Base-by-base conservation (phyloP, 352 stramenopile genomes). In the Pythium myriotylum region DNA sequence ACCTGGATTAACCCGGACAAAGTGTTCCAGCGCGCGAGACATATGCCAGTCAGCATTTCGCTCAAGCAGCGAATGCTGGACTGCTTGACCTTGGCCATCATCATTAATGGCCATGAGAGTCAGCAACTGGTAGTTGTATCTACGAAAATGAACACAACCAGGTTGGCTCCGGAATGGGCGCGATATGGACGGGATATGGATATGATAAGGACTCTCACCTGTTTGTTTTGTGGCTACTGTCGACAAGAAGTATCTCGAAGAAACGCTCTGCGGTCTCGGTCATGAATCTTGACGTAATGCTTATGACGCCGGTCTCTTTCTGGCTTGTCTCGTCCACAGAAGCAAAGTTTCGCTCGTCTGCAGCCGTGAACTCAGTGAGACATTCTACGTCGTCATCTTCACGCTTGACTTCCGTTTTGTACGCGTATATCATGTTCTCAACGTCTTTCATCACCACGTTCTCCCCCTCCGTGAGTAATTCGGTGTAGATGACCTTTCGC, bases 61-160 rank as follows among this genome's bases (percentile, higher is more conserved):
- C 35, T 70, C 56, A 0, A 70, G 17, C 0, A 76, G 13, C 23
- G 59, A 73, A 2, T 69, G 54, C 45, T 68, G 65, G 2, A 61
- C 49, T n/a, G 46, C 24, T 17, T 48, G 14, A 0, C 56, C 60
- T n/a, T 64, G 42, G 0, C 57, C 62, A 27, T 52, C 65, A 22
- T 70, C 52, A n/a, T 71, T 45, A 35, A 71, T 57, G 3, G 60
- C 27, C 47, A 74, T 71, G 9, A 74, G 50, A 2, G 62, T 60
- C 22, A 46, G 27, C 4, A 70, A 20, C 46, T 71, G 67, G 54
- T 71, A 74, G 42, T 70, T n/a, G n/a, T n/a, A n/a, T n/a, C n/a
- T n/a, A n/a, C n/a, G n/a, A n/a, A n/a, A n/a, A n/a, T n/a, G n/a
- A 67, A 47, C 67, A 61, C n/a, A n/a, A n/a, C n/a, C n/a, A n/a